Conservation (phyloP, 2,329 filamentous ascomycete species). For the Penicillium decumbens region DNA sequence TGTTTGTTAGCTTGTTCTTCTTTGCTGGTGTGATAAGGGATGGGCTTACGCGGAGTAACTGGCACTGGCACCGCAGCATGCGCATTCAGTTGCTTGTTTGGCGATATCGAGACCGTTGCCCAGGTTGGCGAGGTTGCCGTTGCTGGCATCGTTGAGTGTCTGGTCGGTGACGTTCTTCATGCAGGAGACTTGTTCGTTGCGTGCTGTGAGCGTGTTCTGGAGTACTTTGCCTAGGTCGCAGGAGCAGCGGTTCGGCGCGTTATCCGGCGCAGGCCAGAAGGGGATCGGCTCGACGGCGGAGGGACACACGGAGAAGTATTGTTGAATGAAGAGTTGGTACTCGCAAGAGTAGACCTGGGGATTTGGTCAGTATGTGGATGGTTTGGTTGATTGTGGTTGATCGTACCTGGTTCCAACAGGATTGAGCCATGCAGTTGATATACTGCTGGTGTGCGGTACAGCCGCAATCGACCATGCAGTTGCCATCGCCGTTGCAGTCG, state of each 20-base stretch:
- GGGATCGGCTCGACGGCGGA: constrained; percentile 31
- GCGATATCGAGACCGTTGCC: constrained; percentile 22
- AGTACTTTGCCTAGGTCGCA: constrained; percentile 35
- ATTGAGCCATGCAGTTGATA: constrained; percentile 37
- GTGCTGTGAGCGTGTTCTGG: constrained; percentile 16
- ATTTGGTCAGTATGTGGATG: background rate
- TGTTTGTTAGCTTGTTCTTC: background rate
- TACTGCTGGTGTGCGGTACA: constrained; percentile 24
- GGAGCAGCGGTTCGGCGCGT: constrained; percentile 35
- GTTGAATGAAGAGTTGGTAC: constrained; percentile 37
- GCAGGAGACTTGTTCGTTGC: constrained; percentile 19
- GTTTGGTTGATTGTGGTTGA: background rate
- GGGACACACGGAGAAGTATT: constrained; percentile 34
- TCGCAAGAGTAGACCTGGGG: constrained; percentile 38
- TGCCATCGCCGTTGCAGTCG: constrained; percentile 17
- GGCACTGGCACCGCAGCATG: constrained; percentile 36
- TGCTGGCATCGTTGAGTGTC: constrained; percentile 4
- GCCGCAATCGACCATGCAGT: constrained; percentile 23
- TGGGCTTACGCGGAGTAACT: constrained; percentile 32
- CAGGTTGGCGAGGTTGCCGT: constrained; percentile 17
- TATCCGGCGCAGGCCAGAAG: constrained; percentile 37
- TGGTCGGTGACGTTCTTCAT: constrained; percentile 18
- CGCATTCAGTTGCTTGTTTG: constrained; percentile 27
- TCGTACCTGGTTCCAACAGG: constrained; percentile 38
- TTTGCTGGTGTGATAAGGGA: background rate